phyloP scores from a whole-genome alignment of 306 rosid genomes.

The Carpinus viminea region DNA sequence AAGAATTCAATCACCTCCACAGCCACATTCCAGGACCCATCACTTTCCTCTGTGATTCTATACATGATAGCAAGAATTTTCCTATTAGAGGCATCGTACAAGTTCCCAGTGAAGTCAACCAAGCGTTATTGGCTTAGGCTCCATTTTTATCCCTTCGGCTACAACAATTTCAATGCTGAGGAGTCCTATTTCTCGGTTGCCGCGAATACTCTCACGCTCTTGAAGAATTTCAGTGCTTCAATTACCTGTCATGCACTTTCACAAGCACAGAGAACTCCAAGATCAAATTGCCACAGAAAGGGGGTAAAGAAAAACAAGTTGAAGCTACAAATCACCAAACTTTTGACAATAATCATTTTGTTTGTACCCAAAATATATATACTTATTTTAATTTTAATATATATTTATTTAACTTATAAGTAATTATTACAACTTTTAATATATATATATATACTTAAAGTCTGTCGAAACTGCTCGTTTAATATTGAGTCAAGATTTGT shows the following conservation, averaged over 20 bases:
- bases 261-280: no score
- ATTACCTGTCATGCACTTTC: conserved; percentile 50
- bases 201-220: conserved; percentile 46
- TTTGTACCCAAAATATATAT: no score
- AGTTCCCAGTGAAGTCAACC: conserved; percentile 28
- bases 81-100: conserved; percentile 38
- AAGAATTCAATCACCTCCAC: conserved; percentile 29
- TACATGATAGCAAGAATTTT: conserved; percentile 57
- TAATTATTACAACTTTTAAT: no score
- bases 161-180: conserved; percentile 20
- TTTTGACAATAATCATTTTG: no score
- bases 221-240: conserved; percentile 49
- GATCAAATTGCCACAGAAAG: no score
- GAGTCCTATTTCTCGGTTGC: conserved; percentile 46
- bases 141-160: conserved; percentile 50
- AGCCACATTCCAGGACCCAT: conserved; percentile 55
- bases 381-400: no score
- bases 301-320: no score
- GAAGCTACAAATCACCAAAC: no score
- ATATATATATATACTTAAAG: no score
- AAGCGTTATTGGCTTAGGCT: conserved; percentile 57
- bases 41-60: conserved; percentile 38
- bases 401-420: no score
- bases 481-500: no score
- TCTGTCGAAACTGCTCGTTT: no score